Base-by-base conservation (phyloP, 2,329 filamentous ascomycete genomes). In the Aspergillus hiratsukae region DNA sequence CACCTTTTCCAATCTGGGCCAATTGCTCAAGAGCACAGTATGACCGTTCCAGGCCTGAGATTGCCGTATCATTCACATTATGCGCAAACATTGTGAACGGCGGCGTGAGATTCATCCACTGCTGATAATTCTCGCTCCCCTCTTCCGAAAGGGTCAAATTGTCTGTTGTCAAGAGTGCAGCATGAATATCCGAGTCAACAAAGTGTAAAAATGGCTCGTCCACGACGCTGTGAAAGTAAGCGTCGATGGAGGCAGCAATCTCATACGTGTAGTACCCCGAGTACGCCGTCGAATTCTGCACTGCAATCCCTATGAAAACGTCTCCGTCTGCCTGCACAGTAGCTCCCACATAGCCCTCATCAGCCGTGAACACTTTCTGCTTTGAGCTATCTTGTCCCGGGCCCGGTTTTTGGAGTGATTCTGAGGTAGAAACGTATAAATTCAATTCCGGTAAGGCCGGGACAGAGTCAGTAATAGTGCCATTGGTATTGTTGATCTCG, bases 131-230 rank as follows among this genome's bases (percentile, higher is more conserved):
- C 1, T 77, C 72, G 2, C 75, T 75, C 51, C 77, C 76, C 0
- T 77, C 65, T 3, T 76, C 65, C 6, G 76, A 72, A 6, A 77
- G 67, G 0, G 88, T 91, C 48, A 74, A 57, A 50, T 92, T 88
- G 53, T 85, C 81, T 0, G 91, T 95, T 48, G 89, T 87, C 45
- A 99, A 80, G 27, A 99, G 78, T 1, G 90, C 89, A 2, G 90
- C 87, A 29, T 81, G 82, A 46, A 84, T 87, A 72, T 97, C 94
- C 25, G 90, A 91, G 68, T 97, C 94, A 52, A 97, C 85, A 75
- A 92, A 88, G 64, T 86, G 83, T 7, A 97, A 78, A 61, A 87
- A 83, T 0, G 83, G 77, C 1, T 72, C 66, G 11, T 76, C 70
- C 60, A 81, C 74, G 61, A 84, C 77, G 37, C 75, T 80, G 73